Percentiles rank a stretch among this genome's conserved stretches.
Conservation (phyloP, 495 filamentous ascomycete genomes). For the Podospora pseudocomata region DNA sequence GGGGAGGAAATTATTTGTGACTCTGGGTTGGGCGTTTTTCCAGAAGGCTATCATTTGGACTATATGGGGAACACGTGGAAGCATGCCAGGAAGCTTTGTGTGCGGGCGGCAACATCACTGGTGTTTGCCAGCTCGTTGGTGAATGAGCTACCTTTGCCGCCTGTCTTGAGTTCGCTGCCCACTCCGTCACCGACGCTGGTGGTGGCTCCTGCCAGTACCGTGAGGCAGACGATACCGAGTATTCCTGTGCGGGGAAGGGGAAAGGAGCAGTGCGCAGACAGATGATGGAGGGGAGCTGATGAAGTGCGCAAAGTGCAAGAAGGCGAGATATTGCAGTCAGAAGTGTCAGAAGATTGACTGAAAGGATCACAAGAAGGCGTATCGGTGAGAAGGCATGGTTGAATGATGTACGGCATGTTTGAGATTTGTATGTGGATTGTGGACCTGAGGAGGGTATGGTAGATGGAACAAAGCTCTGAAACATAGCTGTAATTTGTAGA, state of each 20-base stretch:
- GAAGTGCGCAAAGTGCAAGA: not conserved
- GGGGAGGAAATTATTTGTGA: not conserved
- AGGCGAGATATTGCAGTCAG: not conserved
- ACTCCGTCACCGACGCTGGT: not conserved
- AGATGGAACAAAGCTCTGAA: too few species aligned
- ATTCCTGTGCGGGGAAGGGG: not conserved
- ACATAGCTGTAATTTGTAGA: too few species aligned
- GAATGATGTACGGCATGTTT: not conserved
- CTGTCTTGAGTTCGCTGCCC: not conserved
- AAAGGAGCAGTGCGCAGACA: not conserved
- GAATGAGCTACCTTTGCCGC: not conserved
- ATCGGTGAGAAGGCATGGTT: not conserved
- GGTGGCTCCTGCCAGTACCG: not conserved
- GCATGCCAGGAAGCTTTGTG: not conserved
- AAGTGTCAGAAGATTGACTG: not conserved
- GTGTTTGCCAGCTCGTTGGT: slow-evolving; percentile 1
- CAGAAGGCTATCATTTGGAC: not conserved
- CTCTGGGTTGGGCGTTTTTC: not conserved
- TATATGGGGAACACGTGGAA: slow-evolving; percentile 3
- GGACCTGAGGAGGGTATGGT: too few species aligned
- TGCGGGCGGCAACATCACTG: not conserved
- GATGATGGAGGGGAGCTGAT: not conserved
- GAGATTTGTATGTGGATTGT: too few species aligned
- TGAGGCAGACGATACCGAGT: not conserved
- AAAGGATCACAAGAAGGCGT: not conserved